These are phyloP conservation scores for Amoebophrya sp. DNA, from an alignment of 169 alveolate species.

Conservation along the genomic window DNA sequence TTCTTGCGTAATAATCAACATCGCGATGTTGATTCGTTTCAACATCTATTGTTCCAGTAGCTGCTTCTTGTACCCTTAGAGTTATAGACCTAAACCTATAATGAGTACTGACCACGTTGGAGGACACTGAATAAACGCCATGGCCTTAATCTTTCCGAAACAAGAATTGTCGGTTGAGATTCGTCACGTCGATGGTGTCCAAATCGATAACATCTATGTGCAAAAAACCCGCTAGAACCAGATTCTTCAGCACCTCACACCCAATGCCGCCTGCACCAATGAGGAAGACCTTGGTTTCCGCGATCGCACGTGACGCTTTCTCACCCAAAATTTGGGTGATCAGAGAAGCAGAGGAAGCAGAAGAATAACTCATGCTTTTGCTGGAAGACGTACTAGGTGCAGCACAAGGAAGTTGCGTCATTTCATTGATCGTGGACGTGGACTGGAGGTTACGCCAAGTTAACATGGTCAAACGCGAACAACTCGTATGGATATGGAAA, in stretches of 20 bases:
- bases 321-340: not conserved
- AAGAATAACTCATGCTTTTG: not conserved
- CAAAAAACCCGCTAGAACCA: conserved; percentile 78
- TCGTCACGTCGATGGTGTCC: conserved; percentile 92
- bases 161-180: conserved; percentile 93
- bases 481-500: too few relatives aligned
- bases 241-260: not conserved
- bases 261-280: not conserved
- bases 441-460: too few relatives aligned
- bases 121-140: not conserved
- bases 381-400: too few relatives aligned
- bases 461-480: too few relatives aligned
- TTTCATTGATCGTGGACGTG: too few relatives aligned
- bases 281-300: not conserved
- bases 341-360: not conserved
- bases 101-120: not conserved
- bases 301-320: not conserved
- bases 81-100: not conserved
- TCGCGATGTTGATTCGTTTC: not conserved
- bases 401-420: too few relatives aligned
- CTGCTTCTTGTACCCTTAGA: not conserved
- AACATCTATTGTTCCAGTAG: not conserved
- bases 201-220: conserved; percentile 88
- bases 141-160: not conserved
- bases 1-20: not conserved